Evolutionary conservation across 2,329 filamentous ascomycete species (phyloP), one percentile per base, ranked within the genome.

Genomic region (Monilinia polystroma): DNA sequence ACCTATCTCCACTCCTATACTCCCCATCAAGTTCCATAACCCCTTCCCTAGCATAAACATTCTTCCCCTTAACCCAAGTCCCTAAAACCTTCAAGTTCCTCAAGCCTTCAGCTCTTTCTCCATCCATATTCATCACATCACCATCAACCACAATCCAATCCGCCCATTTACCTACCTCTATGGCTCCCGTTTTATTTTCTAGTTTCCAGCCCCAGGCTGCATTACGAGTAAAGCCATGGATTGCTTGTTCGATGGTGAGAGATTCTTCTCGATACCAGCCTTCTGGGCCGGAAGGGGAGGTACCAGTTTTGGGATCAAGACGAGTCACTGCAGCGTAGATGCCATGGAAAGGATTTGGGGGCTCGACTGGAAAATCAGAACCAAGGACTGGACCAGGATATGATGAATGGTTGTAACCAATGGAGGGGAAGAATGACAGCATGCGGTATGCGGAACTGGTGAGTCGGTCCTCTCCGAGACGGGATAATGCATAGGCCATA

Each of bases 281-380:
- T 14, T 69, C 69, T 2, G 80, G 75, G 4, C 78, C 78, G n/a
- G 81, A 82, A 8, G 80, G 76, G 23, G 83, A 83, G 1, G 77
- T 78, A 0, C 83, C 84, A 0, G 86, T 86, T 56, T 80, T 80
- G 1, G 88, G 88, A 68, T 79, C 86, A 53, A 82, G 82, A 66
- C 89, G 80, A 16, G 87, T 83, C 2, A 89, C 81, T 3, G 89
- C 89, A 4, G 88, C 88, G 71, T 89, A 91, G 51, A 91, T 85
- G 23, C 88, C 89, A 66, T 87, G 83, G 70, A 90, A 88, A 2
- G 88, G 86, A 71, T 85, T 84, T 0, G 87, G 83, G 2, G 88
- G 88, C 74, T 91, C 88, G 10, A 91, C 88, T 49, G 89, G 89
- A 71, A 91, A 91, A 72, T 91, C 89, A 59, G 86, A 89, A 2